These are phyloP conservation scores for Saccharomyces kudriavzevii DNA, from an alignment of 805 yeast genomes.

Conservation along the genomic window DNA sequence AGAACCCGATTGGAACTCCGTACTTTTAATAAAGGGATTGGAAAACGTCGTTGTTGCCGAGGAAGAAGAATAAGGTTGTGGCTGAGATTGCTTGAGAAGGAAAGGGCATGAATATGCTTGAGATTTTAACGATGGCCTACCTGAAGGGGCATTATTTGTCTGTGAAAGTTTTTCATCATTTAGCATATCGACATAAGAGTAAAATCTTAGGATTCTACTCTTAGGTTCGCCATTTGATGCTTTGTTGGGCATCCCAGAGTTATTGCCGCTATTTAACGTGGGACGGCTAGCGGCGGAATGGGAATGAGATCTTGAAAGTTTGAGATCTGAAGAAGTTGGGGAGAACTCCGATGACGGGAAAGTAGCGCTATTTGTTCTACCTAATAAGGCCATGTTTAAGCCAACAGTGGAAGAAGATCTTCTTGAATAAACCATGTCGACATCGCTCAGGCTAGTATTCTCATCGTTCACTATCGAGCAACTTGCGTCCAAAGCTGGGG, in stretches of 20 bases:
- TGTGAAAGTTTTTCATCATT: slow-evolving; percentile 48
- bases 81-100: slow-evolving; percentile 1
- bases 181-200: slow-evolving; percentile 74
- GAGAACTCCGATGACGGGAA: slow-evolving; percentile 11
- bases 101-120: slow-evolving; percentile 1
- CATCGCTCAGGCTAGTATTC: slow-evolving; percentile 52
- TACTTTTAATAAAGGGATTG: slow-evolving; percentile 14
- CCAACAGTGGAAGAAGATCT: slow-evolving; percentile 50
- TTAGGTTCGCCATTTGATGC: slow-evolving; percentile 13
- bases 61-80: slow-evolving; percentile 7
- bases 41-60: slow-evolving; percentile 14
- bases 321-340: slow-evolving; percentile 1
- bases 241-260: neutral
- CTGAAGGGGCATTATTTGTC: slow-evolving; percentile 52
- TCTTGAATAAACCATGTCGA: slow-evolving; percentile 62
- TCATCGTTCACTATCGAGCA: slow-evolving; percentile 51
- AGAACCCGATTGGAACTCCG: slow-evolving; percentile 5
- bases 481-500: slow-evolving; percentile 78
- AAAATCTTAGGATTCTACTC: slow-evolving; percentile 38
- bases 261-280: slow-evolving; percentile 8
- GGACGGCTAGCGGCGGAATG: slow-evolving; percentile 10
- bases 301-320: slow-evolving; percentile 8
- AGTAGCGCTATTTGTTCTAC: slow-evolving; percentile 30
- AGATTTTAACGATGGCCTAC: slow-evolving; percentile 32
- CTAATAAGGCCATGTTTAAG: slow-evolving; percentile 31